These are phyloP conservation scores for Aphanomyces cochlioides DNA, from an alignment of 352 stramenopile genomes.

Conservation along the genomic window DNA sequence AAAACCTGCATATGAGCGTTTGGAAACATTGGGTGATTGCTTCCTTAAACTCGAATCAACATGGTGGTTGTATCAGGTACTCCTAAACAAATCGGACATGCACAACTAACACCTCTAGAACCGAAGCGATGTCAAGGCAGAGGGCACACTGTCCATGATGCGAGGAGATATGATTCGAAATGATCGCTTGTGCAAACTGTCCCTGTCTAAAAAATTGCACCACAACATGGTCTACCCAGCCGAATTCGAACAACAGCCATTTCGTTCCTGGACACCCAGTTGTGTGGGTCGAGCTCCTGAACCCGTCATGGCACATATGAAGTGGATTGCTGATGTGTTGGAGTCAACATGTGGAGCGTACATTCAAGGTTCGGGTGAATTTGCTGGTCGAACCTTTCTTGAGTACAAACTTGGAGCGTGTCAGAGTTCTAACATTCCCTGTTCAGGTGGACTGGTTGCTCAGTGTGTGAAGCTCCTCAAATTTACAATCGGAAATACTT, in stretches of 20 bases:
- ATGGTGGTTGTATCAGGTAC: slow-evolving; percentile 73
- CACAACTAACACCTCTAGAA: slow-evolving; percentile 27
- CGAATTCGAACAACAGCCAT: slow-evolving; percentile 77
- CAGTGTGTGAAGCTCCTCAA: slow-evolving; percentile 13
- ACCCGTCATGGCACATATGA: slow-evolving; percentile 61
- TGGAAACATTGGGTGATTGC: slow-evolving; percentile 81
- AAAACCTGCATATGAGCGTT: slow-evolving; percentile 77
- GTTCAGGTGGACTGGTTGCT: slow-evolving; percentile 53
- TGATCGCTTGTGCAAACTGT: slow-evolving; percentile 72
- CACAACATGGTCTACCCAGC: slow-evolving; percentile 77
- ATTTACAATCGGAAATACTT: slow-evolving; percentile 16
- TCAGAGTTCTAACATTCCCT: not conserved
- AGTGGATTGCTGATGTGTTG: slow-evolving; percentile 83
- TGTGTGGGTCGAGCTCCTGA: slow-evolving; percentile 81
- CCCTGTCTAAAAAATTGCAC: slow-evolving; percentile 51
- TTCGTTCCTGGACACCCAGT: slow-evolving; percentile 82
- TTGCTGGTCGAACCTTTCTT: slow-evolving; percentile 69
- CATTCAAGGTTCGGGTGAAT: slow-evolving; percentile 62
- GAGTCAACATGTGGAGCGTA: slow-evolving; percentile 81
- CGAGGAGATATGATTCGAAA: slow-evolving; percentile 85
- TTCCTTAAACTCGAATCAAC: slow-evolving; percentile 84
- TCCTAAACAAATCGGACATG: not conserved
- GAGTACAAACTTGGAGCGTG: slow-evolving; percentile 5
- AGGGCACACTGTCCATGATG: slow-evolving; percentile 68
- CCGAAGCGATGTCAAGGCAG: slow-evolving; percentile 61